phyloP scores from a whole-genome alignment of 2,329 filamentous ascomycete species.

The Fusarium nygamai region DNA sequence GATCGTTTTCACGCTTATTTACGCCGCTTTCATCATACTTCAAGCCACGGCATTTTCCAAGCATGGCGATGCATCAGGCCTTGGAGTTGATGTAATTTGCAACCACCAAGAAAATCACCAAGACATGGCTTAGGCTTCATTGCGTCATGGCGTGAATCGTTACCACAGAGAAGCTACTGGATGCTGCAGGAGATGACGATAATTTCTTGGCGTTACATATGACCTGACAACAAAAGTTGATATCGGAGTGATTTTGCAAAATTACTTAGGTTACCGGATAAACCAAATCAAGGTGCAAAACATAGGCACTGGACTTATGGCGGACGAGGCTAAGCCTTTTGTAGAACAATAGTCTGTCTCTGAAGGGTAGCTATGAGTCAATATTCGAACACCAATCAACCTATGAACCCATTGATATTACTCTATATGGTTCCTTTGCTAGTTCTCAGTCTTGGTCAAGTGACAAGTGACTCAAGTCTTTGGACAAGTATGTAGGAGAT shows the following conservation, averaged over 20 bases:
- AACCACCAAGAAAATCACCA: not conserved
- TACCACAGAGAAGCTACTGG: not conserved
- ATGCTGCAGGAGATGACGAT: not conserved
- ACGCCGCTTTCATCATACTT: constrained; percentile 10
- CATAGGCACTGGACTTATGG: not conserved
- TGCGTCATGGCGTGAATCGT: not conserved
- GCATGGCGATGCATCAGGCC: not conserved
- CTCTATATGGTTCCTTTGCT: not conserved
- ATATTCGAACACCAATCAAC: not conserved
- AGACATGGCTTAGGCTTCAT: not conserved
- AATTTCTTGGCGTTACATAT: not conserved
- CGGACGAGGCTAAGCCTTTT: too few relatives aligned
- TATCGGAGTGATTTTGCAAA: too few relatives aligned
- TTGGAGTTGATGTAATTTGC: not conserved
- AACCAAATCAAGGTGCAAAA: not conserved
- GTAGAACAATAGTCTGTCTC: not conserved
- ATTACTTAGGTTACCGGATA: accelerated
- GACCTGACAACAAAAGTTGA: too few relatives aligned
- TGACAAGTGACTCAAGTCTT: too few relatives aligned
- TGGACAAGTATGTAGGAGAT: not conserved
- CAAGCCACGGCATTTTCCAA: not conserved
- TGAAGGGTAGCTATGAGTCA: not conserved
- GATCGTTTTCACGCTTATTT: not conserved
- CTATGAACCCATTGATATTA: not conserved
- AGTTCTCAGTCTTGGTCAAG: accelerated